Base-by-base conservation (phyloP, 805 yeast species). In the Nematodospora valgi region DNA sequence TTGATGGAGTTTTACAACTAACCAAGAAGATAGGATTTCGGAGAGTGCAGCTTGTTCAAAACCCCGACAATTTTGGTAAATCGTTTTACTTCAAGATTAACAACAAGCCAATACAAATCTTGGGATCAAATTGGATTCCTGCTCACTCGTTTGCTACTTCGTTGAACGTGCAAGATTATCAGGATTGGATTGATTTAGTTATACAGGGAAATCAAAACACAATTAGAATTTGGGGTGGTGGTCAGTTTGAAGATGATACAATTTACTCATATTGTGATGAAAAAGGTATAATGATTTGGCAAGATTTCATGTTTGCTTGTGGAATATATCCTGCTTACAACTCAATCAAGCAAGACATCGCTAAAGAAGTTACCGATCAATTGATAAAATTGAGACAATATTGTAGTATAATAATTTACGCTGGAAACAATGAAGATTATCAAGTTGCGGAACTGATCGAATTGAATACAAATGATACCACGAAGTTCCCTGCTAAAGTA, bases 261-360 rank as follows among this genome's bases (percentile, higher is more conserved):
- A 64, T 71, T 41, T 71, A 71, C 43, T 49, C 54, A 18, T 61
- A 57, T 35, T 71, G 76, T 48, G 76, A 70, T 42, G 31, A 56
- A 12, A 38, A 52, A 4, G 75, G 75, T 2, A 37, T 74, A 6
- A 27, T 74, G 43, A 66, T 74, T 7, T 74, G 78, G 76, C 78
- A 74, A 35, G 79, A 74, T 44, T 70, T 74, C 47, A 66, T 72
- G 76, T 74, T 74, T 56, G 77, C 74, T 2, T 74, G 79, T 54
- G 78, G 76, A 1, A 71, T 66, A 32, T 74, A 74, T 41, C 78
- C 78, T 4, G 69, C 58, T 5, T 58, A 67, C 40, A 48, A 48
- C 2, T 49, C 45, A 8, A 68, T 70, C 38, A 42, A 58, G 14
- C 46, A 46, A 4, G 50, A 47, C 28, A 70, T 74, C 5, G 27